A percentile compares a stretch with the other conserved stretches of the same genome.
phyloP scores from a whole-genome alignment of 306 rosid species.

The Quercus agrifolia region DNA sequence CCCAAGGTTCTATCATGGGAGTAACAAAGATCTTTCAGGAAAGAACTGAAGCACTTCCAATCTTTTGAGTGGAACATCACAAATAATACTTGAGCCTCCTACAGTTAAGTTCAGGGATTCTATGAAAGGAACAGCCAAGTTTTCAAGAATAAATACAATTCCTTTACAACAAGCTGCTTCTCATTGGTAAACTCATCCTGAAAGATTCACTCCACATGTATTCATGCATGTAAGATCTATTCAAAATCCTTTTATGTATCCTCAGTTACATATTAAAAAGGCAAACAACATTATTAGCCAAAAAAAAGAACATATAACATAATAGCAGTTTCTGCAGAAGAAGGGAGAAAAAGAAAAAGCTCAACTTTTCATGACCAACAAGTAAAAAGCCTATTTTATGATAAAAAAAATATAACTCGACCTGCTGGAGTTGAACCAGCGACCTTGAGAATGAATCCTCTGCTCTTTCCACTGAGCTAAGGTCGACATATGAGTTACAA shows the following conservation, averaged over 20 bases:
- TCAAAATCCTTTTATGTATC: too few relatives aligned
- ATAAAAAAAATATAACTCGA: background rate
- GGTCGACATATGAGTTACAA: constrained; percentile 2
- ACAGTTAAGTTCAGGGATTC: background rate
- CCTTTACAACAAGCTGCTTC: background rate
- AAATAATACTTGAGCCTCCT: background rate
- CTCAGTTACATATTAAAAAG: too few relatives aligned
- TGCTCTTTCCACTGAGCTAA: constrained; percentile 10
- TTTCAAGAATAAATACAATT: background rate
- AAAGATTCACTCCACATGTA: background rate
- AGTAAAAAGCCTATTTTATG: background rate
- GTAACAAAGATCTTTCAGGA: background rate
- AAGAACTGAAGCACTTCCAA: background rate
- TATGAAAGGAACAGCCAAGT: background rate
- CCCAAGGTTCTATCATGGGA: background rate
- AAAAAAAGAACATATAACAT: too few relatives aligned
- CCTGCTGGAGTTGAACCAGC: constrained; percentile 9
- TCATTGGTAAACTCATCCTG: background rate
- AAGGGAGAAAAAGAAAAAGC: background rate
- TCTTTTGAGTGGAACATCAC: background rate
- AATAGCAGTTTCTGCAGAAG: background rate
- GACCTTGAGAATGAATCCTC: constrained; percentile 1
- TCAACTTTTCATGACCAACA: background rate
- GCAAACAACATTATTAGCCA: too few relatives aligned
- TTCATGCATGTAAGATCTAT: background rate